These are phyloP conservation scores for Allium cepa DNA, from an alignment of 106 monocot genomes.

Conservation along the genomic window DNA sequence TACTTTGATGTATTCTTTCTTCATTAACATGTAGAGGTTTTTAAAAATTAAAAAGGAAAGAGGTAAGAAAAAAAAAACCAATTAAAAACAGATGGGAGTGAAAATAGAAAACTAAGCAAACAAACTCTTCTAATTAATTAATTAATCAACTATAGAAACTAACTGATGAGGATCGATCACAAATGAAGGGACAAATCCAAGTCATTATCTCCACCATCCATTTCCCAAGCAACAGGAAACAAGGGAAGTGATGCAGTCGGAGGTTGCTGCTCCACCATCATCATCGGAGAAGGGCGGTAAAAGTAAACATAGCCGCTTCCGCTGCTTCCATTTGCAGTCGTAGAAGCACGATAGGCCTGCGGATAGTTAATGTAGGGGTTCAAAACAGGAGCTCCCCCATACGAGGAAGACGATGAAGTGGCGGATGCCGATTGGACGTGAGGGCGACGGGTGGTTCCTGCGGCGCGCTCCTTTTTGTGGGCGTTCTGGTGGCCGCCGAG, in stretches of 20 bases:
- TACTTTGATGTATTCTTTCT: no score
- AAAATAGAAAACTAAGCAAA: no score
- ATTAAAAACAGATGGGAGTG: no score
- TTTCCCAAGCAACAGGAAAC: neutral
- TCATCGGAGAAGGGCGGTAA: neutral
- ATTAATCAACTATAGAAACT: no score
- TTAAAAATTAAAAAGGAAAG: no score
- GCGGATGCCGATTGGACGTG: neutral
- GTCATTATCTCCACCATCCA: neutral
- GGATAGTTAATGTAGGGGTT: no score
- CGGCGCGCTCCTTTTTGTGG: slow-evolving; percentile 10
- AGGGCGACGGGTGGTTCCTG: neutral
- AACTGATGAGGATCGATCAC: neutral
- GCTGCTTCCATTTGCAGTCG: neutral
- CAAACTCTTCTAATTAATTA: no score
- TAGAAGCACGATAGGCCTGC: no score
- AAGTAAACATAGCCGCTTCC: neutral
- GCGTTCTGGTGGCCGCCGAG: slow-evolving; percentile 21
- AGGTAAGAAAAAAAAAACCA: no score
- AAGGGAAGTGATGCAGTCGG: neutral
- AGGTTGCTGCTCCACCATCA: neutral
- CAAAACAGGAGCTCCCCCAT: neutral
- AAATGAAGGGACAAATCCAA: slow-evolving; percentile 2
- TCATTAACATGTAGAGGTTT: no score
- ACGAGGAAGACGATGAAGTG: neutral